Evolutionary conservation across 495 filamentous ascomycete genomes (phyloP).

Genomic region (Talaromyces trachyspermus): DNA sequence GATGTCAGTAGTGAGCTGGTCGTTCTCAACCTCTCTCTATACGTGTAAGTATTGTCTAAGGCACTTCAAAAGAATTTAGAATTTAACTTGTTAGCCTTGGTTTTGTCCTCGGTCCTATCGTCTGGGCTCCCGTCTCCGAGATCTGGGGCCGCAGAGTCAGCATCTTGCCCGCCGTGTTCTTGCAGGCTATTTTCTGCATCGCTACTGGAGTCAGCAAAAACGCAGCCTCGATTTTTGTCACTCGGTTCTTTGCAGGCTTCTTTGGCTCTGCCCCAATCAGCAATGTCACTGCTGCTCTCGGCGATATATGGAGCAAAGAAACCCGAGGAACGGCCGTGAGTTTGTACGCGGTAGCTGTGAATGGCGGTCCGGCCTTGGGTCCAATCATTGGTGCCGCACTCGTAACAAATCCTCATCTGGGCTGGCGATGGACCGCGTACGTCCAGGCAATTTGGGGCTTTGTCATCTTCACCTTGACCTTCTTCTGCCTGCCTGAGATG

Average conservation of each 20-base stretch:
- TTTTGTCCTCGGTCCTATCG: conserved; percentile 22
- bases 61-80: neutral
- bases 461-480: conserved; percentile 16
- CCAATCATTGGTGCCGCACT: conserved; percentile 41
- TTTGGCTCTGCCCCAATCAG: conserved; percentile 41
- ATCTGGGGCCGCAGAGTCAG: conserved; percentile 31
- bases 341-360: conserved; percentile 34
- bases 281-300: conserved; percentile 38
- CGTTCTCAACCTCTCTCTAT: conserved; percentile 16
- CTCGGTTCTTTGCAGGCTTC: conserved; percentile 40
- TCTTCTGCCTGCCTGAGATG: conserved; percentile 27
- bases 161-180: conserved; percentile 41
- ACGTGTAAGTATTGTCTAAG: conserved; percentile 11
- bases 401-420: conserved; percentile 26
- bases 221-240: conserved; percentile 29
- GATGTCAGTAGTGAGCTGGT: conserved; percentile 28
- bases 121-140: conserved; percentile 36
- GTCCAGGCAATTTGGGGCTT: conserved; percentile 26
- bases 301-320: conserved; percentile 37
- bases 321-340: conserved; percentile 31
- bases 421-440: conserved; percentile 40
- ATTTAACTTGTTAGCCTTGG: conserved; percentile 8
- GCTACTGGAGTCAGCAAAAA: conserved; percentile 32
- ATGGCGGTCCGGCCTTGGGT: conserved; percentile 36
- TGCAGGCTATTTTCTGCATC: conserved; percentile 36